Evolutionary conservation across 805 yeast genomes (phyloP), one percentile per base, ranked within the genome.

Genomic region (Groenewaldozyma salmanticensis): DNA sequence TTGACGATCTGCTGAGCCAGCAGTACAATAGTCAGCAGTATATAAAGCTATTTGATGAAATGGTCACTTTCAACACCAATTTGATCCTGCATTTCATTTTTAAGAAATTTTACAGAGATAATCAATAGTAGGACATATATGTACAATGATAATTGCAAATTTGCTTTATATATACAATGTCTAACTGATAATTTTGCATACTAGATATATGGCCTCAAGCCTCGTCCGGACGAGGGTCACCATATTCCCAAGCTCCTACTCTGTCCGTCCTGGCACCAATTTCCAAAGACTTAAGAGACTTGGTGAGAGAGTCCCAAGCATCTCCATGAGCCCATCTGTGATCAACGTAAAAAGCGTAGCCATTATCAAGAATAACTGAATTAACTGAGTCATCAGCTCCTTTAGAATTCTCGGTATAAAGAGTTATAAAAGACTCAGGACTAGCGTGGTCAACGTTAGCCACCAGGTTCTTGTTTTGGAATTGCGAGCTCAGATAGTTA

Each of bases 211-310:
- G 13, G 29, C 29, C 29, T 24, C n/a, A 22, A 31, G 49, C 48
- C 31, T 75, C 81, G 42, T 75, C 80, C 41, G 67, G 75, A 31
- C 79, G 71, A 29, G 81, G 72, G 54, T 81, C 86, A 38, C 88
- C 88, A 50, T 73, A 77, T 59, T 77, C 76, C 88, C 88, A 81
- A 55, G 83, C 78, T 3, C 87, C 87, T 17, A 61, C 52, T 45
- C 75, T 77, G 24, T 52, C 58, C 15, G 58, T 40, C 54, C 68
- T 73, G 21, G 86, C 86, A 4, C 48, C 51, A 16, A 50, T 44
- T 58, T 81, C 80, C 2, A 67, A 64, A 24, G 54, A 59, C 37
- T 63, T 42, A 40, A 77, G 57, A 5, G 57, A 62, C 24, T 64
- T 63, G 35, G 62, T 64, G 40, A 68, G 72, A 31, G 59, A 44